Conservation (phyloP, 2,329 filamentous ascomycete species). For the Xylariales sp. region DNA sequence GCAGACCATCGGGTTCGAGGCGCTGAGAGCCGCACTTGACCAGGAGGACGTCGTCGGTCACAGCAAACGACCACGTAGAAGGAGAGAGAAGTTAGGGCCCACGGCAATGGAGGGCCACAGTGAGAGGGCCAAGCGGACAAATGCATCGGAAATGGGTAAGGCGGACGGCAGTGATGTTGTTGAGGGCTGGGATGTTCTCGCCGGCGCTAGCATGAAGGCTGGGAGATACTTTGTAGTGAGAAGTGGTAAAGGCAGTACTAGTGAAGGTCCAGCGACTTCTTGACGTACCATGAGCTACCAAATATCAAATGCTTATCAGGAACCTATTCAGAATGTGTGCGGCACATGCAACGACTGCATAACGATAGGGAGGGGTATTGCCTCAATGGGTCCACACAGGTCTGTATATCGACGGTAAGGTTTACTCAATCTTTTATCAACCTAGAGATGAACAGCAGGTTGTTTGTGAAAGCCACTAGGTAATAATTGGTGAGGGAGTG, state of each 20-base stretch:
- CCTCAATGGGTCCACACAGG: too few species aligned
- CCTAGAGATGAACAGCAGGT: too few species aligned
- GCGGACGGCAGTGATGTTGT: slow-evolving; percentile 25
- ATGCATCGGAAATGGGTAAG: slow-evolving; percentile 3
- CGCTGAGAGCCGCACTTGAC: slow-evolving; percentile 50
- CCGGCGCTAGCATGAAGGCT: slow-evolving; percentile 58
- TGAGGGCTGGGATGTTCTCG: slow-evolving; percentile 69
- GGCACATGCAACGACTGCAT: too few species aligned
- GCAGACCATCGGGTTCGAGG: slow-evolving; percentile 54
- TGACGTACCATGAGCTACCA: too few species aligned
- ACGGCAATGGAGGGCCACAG: too few species aligned
- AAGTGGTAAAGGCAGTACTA: slow-evolving; percentile 40
- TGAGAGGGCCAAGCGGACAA: not conserved
- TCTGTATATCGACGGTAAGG: too few species aligned
- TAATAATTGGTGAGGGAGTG: too few species aligned
- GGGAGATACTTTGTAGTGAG: slow-evolving; percentile 78
- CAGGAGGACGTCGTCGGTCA: slow-evolving; percentile 60
- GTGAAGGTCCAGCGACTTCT: slow-evolving; percentile 12
- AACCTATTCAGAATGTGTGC: too few species aligned
- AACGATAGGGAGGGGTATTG: too few species aligned
- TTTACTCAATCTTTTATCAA: too few species aligned
- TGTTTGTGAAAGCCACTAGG: too few species aligned
- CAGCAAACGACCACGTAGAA: slow-evolving; percentile 26
- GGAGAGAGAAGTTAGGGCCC: slow-evolving; percentile 3
- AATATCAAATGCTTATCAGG: too few species aligned